Percentiles rank a stretch among this genome's conserved stretches.
Evolutionary conservation across 495 filamentous ascomycete species (phyloP).

Genomic region (Penicillium waksmanii): DNA sequence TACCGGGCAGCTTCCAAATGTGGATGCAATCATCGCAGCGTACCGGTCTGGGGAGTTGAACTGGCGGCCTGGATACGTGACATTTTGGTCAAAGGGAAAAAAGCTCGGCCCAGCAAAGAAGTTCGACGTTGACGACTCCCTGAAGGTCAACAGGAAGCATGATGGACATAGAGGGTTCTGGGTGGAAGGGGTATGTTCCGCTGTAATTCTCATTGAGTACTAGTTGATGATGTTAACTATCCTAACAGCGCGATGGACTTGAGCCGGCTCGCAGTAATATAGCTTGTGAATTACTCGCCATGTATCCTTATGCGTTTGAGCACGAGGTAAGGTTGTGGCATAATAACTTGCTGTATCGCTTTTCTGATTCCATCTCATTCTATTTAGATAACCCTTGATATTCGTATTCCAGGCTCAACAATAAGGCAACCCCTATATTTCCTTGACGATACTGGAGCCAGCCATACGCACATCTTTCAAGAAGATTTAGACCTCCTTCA

Average conservation of each 20-base stretch:
- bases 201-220: neutral
- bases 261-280: neutral
- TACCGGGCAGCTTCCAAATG: neutral
- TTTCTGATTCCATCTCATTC: too few relatives aligned
- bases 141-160: neutral
- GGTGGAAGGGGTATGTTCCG: slow-evolving; percentile 45
- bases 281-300: too few relatives aligned
- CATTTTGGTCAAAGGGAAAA: neutral
- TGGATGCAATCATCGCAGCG: neutral
- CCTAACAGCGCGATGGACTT: neutral
- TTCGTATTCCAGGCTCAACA: too few relatives aligned
- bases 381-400: too few relatives aligned
- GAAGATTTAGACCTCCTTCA: too few relatives aligned
- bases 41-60: neutral
- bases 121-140: neutral
- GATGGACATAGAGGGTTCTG: neutral
- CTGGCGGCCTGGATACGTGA: neutral
- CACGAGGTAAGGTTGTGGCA: too few relatives aligned
- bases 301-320: too few relatives aligned
- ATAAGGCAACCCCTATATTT: too few relatives aligned
- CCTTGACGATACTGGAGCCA: too few relatives aligned
- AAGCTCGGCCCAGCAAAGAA: neutral
- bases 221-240: neutral
- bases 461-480: too few relatives aligned
- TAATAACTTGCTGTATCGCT: too few relatives aligned